These are phyloP conservation scores for Simmondsia chinensis DNA, from an alignment of 148 eudicot genomes.

Conservation along the genomic window DNA sequence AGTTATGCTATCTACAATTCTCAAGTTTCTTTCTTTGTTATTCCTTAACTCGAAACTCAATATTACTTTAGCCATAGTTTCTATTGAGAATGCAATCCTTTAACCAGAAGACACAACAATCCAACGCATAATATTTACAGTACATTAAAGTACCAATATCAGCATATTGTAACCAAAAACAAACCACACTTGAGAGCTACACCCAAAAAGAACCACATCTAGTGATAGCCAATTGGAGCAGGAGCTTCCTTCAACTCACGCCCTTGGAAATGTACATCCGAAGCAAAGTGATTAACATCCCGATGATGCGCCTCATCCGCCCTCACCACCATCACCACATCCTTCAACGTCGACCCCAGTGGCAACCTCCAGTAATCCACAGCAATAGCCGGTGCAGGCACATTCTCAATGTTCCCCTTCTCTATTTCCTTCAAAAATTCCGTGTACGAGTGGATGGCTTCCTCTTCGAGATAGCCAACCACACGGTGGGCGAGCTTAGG, in stretches of 20 bases:
- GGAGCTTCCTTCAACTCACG: constrained; percentile 67
- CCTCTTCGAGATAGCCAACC: constrained; percentile 83
- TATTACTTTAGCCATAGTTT: no score
- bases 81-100: no score
- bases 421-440: constrained; percentile 78
- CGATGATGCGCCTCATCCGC: constrained; percentile 98
- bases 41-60: no score
- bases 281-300: constrained; percentile 89
- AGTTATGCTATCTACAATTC: no score
- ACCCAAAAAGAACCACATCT: no score
- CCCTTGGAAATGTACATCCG: constrained; percentile 75
- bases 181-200: no score
- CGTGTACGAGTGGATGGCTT: constrained; percentile 81
- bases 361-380: constrained; percentile 80
- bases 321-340: constrained; percentile 74
- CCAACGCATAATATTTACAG: no score
- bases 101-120: no score
- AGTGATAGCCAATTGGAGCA: constrained; percentile 85
- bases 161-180: no score
- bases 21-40: no score
- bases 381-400: constrained; percentile 83
- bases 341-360: constrained; percentile 47
- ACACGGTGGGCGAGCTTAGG: constrained; percentile 78
- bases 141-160: no score
- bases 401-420: constrained; percentile 59